These are phyloP conservation scores for Aspergillus coremiiformis DNA, from an alignment of 495 filamentous ascomycete genomes.

Conservation along the genomic window DNA sequence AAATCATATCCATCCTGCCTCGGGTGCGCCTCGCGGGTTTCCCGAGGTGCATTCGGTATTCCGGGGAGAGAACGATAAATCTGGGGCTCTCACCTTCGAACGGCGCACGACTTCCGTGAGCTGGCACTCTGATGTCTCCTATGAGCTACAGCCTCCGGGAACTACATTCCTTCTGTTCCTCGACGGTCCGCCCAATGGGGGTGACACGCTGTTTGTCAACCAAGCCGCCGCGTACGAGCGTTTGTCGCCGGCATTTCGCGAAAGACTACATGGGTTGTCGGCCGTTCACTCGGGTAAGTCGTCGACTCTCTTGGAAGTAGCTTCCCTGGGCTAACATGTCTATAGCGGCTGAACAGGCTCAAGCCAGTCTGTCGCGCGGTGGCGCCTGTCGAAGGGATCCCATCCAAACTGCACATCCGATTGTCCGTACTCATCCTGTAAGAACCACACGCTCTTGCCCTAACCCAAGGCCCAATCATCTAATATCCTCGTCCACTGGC, in stretches of 20 bases:
- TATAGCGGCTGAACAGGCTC: constrained; percentile 63
- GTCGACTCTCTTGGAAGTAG: too few relatives aligned
- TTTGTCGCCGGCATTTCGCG: constrained; percentile 61
- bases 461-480: too few relatives aligned
- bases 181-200: constrained; percentile 66
- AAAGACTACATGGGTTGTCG: constrained; percentile 68
- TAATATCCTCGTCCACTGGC: too few relatives aligned
- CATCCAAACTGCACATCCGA: constrained; percentile 61
- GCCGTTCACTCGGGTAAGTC: constrained; percentile 71
- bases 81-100: constrained; percentile 50
- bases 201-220: constrained; percentile 71
- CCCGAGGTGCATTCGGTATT: constrained; percentile 77
- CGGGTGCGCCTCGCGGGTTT: constrained; percentile 59
- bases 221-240: constrained; percentile 69
- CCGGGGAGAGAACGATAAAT: constrained; percentile 57
- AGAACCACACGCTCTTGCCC: too few relatives aligned
- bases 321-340: too few relatives aligned
- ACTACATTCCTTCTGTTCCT: constrained; percentile 77
- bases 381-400: constrained; percentile 65
- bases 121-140: constrained; percentile 80
- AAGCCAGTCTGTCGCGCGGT: constrained; percentile 45
- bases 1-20: constrained; percentile 77
- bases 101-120: constrained; percentile 60
- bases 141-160: constrained; percentile 78
- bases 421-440: constrained; percentile 72